phyloP scores from a whole-genome alignment of 148 eudicot genomes.

The Mesembryanthemum crystallinum region DNA sequence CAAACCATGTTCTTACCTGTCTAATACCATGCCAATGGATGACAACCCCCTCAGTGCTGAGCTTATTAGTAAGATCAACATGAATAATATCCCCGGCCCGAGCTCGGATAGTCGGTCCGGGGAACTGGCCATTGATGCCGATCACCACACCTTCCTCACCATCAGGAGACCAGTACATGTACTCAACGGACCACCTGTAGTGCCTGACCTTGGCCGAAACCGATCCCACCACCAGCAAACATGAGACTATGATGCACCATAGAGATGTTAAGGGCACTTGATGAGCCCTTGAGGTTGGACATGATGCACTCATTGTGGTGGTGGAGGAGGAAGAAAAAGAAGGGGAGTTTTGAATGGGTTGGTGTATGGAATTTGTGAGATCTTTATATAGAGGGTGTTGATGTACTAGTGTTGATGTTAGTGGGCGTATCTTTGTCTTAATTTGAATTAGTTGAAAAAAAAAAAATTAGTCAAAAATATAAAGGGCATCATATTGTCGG shows the following conservation, averaged over 20 bases:
- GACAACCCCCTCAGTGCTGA: constrained; percentile 72
- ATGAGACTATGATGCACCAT: neutral
- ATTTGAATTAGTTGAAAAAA: too few relatives aligned
- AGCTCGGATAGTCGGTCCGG: constrained; percentile 73
- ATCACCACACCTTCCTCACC: constrained; percentile 56
- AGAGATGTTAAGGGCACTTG: too few relatives aligned
- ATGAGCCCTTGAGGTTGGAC: too few relatives aligned
- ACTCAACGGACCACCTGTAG: constrained; percentile 68
- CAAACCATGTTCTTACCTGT: constrained; percentile 39
- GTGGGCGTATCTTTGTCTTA: too few relatives aligned
- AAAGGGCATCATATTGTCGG: too few relatives aligned
- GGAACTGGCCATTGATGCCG: constrained; percentile 76
- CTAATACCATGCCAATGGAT: constrained; percentile 95
- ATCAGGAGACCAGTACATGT: constrained; percentile 69
- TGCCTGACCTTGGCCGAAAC: constrained; percentile 36
- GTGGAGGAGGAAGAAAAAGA: too few relatives aligned
- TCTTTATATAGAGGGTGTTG: too few relatives aligned
- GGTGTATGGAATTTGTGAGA: too few relatives aligned
- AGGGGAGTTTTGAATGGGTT: too few relatives aligned
- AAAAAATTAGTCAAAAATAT: too few relatives aligned
- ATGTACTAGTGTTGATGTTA: too few relatives aligned
- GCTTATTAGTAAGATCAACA: constrained; percentile 66
- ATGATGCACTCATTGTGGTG: too few relatives aligned
- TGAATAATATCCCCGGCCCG: constrained; percentile 57
- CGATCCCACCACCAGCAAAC: constrained; percentile 16